phyloP scores from a whole-genome alignment of 2,329 filamentous ascomycete species.

The Trichophyton verrucosum region DNA sequence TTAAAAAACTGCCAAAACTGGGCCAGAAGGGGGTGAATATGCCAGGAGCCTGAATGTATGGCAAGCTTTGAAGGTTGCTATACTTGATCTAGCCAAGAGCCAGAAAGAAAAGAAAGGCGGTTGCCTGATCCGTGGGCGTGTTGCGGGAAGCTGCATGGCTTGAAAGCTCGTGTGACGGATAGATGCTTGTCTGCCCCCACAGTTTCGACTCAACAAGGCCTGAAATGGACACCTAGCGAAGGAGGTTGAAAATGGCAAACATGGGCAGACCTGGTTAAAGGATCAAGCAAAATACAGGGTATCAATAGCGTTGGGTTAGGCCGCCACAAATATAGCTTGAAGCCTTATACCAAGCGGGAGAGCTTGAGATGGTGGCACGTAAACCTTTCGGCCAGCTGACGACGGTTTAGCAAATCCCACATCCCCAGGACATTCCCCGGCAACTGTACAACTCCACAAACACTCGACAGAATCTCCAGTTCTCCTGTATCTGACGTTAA shows the following conservation, averaged over 20 bases:
- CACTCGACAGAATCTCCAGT: background rate
- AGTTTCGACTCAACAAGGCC: constrained; percentile 1
- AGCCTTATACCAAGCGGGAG: background rate
- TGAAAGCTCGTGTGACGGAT: constrained; percentile 4
- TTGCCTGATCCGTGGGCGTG: background rate
- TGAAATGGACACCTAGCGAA: background rate
- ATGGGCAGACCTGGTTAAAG: background rate
- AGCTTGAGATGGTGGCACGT: background rate
- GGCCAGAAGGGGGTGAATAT: background rate
- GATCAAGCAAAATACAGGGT: background rate
- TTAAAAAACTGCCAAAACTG: background rate
- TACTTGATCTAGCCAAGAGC: background rate
- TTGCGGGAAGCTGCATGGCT: background rate
- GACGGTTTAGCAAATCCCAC: background rate
- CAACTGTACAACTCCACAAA: background rate
- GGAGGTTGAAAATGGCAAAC: constrained; percentile 1
- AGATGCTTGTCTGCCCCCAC: background rate
- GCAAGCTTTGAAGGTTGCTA: background rate
- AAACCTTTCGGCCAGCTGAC: background rate
- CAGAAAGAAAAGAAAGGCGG: background rate
- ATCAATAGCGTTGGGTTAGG: background rate
- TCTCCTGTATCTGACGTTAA: background rate
- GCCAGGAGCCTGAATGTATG: background rate
- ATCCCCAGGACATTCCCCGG: background rate
- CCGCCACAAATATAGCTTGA: background rate